phyloP scores from a whole-genome alignment of 106 monocot genomes.

The Agapanthus africanus region DNA sequence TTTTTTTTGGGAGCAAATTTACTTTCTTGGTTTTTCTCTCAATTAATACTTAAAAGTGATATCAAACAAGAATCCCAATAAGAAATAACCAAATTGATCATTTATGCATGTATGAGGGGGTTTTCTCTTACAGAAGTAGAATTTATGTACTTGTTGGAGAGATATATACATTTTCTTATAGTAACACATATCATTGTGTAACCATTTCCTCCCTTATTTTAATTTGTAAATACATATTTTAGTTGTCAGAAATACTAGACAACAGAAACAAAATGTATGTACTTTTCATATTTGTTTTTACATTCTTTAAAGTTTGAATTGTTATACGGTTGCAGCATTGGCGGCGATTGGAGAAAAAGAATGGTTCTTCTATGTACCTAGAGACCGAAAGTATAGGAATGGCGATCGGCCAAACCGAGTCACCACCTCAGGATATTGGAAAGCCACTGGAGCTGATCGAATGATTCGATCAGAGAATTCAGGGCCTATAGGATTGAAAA shows the following conservation, averaged over 20 bases:
- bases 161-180: no score
- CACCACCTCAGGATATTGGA: conserved; percentile 42
- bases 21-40: no score
- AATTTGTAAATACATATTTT: no score
- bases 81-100: background rate
- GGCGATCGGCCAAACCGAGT: conserved; percentile 41
- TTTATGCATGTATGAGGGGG: no score
- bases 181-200: no score
- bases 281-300: no score
- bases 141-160: no score
- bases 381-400: conserved; percentile 42
- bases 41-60: background rate
- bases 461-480: conserved; percentile 20
- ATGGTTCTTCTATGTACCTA: conserved; percentile 46
- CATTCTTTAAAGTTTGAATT: background rate
- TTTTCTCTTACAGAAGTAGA: no score
- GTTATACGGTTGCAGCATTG: conserved; percentile 10
- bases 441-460: conserved; percentile 45
- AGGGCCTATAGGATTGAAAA: conserved; percentile 38
- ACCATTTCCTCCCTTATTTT: no score
- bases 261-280: no score
- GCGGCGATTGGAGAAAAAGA: conserved; percentile 40
- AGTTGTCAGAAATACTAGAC: no score
- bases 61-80: background rate
- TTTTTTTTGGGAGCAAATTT: no score